Conservation (phyloP, 83 land plant species). For the Larix sibirica region DNA sequence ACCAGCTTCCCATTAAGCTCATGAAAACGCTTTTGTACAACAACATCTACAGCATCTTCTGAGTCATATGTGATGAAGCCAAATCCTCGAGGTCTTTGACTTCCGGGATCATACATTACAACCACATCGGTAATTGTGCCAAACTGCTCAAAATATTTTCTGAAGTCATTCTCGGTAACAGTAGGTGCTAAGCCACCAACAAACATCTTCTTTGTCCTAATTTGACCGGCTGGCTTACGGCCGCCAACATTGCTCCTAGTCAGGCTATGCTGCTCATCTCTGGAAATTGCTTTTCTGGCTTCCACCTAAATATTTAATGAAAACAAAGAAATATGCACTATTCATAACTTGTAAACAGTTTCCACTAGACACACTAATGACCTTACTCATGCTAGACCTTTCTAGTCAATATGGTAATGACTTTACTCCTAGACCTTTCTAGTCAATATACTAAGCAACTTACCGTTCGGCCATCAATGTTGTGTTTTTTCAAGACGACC, state of each 20-base stretch:
- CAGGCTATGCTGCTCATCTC: slow-evolving; percentile 44
- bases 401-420: not conserved
- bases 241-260: slow-evolving; percentile 31
- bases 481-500: slow-evolving; percentile 48
- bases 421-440: not conserved
- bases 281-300: slow-evolving; percentile 60
- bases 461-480: slow-evolving; percentile 57
- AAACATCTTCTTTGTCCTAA: slow-evolving; percentile 52
- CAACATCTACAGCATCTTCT: slow-evolving; percentile 51
- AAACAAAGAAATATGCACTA: not conserved
- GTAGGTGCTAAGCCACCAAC: slow-evolving; percentile 67
- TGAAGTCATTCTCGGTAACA: slow-evolving; percentile 55
- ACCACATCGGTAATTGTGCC: slow-evolving; percentile 59
- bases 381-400: not conserved
- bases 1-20: slow-evolving; percentile 58
- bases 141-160: slow-evolving; percentile 61
- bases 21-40: slow-evolving; percentile 39
- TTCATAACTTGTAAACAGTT: not conserved
- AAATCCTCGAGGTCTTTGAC: slow-evolving; percentile 58
- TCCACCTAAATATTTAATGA: slow-evolving; percentile 40
- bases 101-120: slow-evolving; percentile 63
- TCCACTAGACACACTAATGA: not conserved
- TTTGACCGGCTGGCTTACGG: slow-evolving; percentile 41
- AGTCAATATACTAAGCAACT: not conserved
- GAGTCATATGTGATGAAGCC: slow-evolving; percentile 53